Evolutionary conservation across 108 stramenopile genomes (phyloP).

Genomic region (Skeletonema grethae): DNA sequence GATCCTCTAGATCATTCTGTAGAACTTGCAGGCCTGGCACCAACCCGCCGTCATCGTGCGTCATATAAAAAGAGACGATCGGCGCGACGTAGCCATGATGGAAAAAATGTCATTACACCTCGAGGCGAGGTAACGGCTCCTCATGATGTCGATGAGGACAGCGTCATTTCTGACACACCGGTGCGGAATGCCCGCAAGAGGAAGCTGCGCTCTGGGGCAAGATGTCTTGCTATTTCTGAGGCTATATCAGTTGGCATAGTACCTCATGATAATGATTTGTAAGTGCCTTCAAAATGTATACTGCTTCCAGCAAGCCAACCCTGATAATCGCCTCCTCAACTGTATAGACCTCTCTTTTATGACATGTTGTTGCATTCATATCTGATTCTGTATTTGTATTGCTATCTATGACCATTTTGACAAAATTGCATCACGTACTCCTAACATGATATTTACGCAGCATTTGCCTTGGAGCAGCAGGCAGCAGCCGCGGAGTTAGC

Average conservation of each 20-base stretch:
- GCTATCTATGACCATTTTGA: too few relatives aligned
- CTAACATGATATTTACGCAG: background rate
- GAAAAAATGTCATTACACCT: background rate
- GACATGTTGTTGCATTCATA: too few relatives aligned
- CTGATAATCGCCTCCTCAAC: too few relatives aligned
- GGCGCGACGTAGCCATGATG: background rate
- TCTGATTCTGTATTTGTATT: too few relatives aligned
- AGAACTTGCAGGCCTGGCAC: background rate
- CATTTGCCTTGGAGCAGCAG: background rate
- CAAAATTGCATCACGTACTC: background rate
- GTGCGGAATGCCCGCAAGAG: background rate
- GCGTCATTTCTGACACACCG: constrained; percentile 1
- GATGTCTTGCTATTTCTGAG: constrained; percentile 1
- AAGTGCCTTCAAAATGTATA: background rate
- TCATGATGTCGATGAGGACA: background rate
- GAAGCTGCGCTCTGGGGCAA: background rate
- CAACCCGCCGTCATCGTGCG: background rate
- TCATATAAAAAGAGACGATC: background rate
- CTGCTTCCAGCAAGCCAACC: too few relatives aligned
- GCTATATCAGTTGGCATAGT: background rate
- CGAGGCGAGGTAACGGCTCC: background rate
- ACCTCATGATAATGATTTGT: background rate
- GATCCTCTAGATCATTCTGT: background rate
- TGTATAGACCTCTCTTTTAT: too few relatives aligned
- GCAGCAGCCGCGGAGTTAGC: background rate